Base-by-base conservation (phyloP, 2,329 filamentous ascomycete species). In the Phyllosticta capitalensis region DNA sequence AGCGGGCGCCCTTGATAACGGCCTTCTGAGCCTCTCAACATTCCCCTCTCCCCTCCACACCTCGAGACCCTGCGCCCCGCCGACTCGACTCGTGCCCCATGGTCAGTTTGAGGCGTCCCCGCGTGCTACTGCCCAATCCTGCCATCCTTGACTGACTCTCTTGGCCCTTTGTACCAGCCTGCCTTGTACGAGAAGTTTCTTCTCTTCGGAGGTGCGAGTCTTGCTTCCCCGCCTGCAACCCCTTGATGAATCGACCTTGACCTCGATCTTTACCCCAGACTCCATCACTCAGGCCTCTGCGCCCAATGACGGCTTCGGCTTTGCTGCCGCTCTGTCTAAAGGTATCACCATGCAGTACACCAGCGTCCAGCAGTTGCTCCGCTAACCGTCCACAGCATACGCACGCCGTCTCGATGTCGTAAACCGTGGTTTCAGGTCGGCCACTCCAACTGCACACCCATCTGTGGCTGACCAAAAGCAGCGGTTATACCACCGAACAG, bases 401-500 rank as follows among this genome's bases (percentile, higher is more conserved):
- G 82, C 84, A 55, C 84, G 92, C 60, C 83, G 85, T 38, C 79
- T 94, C 14, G 94, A 97, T 74, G 84, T 97, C 53, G 77, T 97
- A 67, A 96, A 96, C 72, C 84, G 91, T 52, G 94, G 94, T 5
- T 84, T 95, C 63, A 88, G 84, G 66, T 83, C 52, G 22, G 38
- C 20, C 1, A 17, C 12, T 9, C 20, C n/a, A 19, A 38, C 59
- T 45, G 2, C 45, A 52, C 30, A 19, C 52, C 14, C 14, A 17
- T 45, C 12, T n/a, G 14, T 52, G 50, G 21, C 26, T 28, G 54
- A 33, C 55, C 5, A 12, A 20, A 38, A 59, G 33, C 60, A 84
- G 82, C 63, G 92, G 92, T 10, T 96, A 92, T 78, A 95, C 87
- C 68, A 91, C 90, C 1, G 79, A 81, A 38, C 85, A 95, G 71